Base-by-base conservation (phyloP, 768 basidiomycete species). In the Phallus indusiatus region DNA sequence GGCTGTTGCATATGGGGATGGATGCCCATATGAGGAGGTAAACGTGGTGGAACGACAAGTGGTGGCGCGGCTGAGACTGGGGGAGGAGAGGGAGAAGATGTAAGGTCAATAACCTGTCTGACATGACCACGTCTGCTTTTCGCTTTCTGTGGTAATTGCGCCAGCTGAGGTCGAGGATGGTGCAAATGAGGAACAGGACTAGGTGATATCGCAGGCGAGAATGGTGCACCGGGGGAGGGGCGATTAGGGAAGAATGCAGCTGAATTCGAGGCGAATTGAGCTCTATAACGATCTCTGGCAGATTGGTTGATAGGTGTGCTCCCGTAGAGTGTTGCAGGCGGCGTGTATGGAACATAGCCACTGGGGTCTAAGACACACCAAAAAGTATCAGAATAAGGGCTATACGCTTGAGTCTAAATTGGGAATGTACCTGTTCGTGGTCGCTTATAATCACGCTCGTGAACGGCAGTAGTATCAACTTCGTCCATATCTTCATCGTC, bases 31-130 rank as follows among this genome's bases (percentile, higher is more conserved):
- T 83, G 71, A 11, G 68, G 62, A 33, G 69, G 51, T 22, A 67
- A 55, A 63, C 65, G 60, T 59, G 67, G 62, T 50, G 68, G 70
- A 28, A 66, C 64, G 20, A 67, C 55, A 22, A 52, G 65, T n/a
- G 63, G 68, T 28, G 67, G 67, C 20, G 70, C 69, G 1, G 67
- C 60, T 2, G 79, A 78, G 12, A 78, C 80, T 72, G 57, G 80
- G 75, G 76, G 76, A 6, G 69, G 71, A 10, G 76, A 77, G 8
- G 86, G 86, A 1, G 85, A 86, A 59, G 76, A 73, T 17, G 85
- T 90, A 35, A 90, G 80, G 77, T 90, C 88, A 69, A 90, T 90
- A 55, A 89, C 75, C 37, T 60, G 54, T n/a, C 59, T 35, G 20
- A 60, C 59, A 48, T 54, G 59, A 60, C 52, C 59, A 24, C 59